These are phyloP conservation scores for Saccharomycopsis hybrid DNA, from an alignment of 1,139 yeast species.

Conservation along the genomic window DNA sequence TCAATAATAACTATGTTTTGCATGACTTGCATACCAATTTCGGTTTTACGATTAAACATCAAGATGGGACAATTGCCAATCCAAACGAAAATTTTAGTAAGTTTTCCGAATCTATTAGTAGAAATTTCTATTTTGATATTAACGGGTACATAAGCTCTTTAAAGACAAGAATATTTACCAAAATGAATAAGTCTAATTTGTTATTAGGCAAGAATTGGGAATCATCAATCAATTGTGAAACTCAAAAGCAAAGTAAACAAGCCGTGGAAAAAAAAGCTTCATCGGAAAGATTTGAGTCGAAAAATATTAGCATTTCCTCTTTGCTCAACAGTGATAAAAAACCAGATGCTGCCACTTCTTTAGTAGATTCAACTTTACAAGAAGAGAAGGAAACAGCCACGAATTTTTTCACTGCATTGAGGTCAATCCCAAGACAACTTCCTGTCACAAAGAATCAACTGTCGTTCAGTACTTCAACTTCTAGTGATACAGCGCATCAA, in stretches of 20 bases:
- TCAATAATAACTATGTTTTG: constrained; percentile 14
- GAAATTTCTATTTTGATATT: constrained; percentile 15
- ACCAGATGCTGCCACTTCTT: neutral
- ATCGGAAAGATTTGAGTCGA: too few species aligned
- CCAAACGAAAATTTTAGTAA: too few species aligned
- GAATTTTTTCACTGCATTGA: too few species aligned
- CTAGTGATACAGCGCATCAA: neutral
- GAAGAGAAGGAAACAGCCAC: too few species aligned
- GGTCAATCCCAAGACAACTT: too few species aligned
- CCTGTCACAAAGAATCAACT: too few species aligned
- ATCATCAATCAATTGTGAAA: neutral
- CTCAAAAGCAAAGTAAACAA: neutral
- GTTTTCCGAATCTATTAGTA: constrained; percentile 9
- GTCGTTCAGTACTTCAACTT: too few species aligned
- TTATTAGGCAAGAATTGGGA: neutral
- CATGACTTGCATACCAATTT: constrained; percentile 47
- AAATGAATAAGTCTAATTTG: constrained; percentile 15
- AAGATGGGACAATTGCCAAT: too few species aligned
- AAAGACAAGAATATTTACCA: constrained; percentile 7
- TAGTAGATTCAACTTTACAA: neutral
- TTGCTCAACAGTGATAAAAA: constrained; percentile 12
- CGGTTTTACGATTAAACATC: constrained; percentile 35
- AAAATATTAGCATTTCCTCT: constrained; percentile 6
- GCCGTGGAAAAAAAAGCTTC: neutral
- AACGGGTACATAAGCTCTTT: constrained; percentile 11